Base-by-base conservation (phyloP, 108 stramenopile genomes). In the Skeletonema marinoi region DNA sequence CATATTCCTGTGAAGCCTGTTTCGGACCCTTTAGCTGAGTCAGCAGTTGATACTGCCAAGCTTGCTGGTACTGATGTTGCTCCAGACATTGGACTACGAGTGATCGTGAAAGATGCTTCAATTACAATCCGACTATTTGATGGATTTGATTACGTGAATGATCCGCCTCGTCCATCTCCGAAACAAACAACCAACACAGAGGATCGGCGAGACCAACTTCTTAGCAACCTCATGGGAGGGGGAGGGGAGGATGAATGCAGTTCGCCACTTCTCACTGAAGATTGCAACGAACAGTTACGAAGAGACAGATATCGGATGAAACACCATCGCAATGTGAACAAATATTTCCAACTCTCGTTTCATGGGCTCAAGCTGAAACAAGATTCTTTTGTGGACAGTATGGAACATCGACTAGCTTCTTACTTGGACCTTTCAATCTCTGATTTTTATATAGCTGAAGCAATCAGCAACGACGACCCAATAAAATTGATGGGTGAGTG, bases 401-500 rank as follows among this genome's bases (percentile, higher is more conserved):
- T 13, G 2, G 73, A 83, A 13, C 88, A 93, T 61, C 84, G 81
- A 13, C 79, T 96, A 35, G 89, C 88, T 16, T 91, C 91, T 31
- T 88, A 84, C 39, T 31, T 94, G 42, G 84, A 90, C 44, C 38
- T 94, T 17, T 80, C 82, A 4, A 70, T 92, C 10, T 59, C 85
- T 5, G 91, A 94, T 72, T 84, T 96, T 25, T 94, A 88, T 61
- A 35, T 91, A 9, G 84, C 89, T 14, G 95, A 96, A 72, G 90
- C 90, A 16, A 79, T 94, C 14, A 96, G 92, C 46, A 73, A 67
- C 33, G 58, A 70, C 10, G 68, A 64, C 41, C 90, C 92, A 6
- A 71, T 90, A 8, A 96, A 96, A 65, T 86, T 93, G 83, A 32
- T 93, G 56, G 92, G 92, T 17, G 95, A 96, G 73, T 96, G 95